phyloP scores from a whole-genome alignment of 208 protist species.

The Zelonia costaricensis region DNA sequence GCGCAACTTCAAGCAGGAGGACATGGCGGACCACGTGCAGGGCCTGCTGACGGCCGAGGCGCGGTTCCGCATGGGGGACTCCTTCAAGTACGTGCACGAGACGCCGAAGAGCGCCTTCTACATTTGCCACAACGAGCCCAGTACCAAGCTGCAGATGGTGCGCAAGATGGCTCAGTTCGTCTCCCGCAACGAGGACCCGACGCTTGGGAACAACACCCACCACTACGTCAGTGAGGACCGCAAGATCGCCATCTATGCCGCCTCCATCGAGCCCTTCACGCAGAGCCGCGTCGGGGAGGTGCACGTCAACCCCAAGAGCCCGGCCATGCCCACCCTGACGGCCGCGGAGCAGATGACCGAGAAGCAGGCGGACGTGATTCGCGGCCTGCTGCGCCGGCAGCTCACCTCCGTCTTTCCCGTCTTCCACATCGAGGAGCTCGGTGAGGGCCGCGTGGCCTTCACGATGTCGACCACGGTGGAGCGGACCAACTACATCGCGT shows the following conservation, averaged over 20 bases:
- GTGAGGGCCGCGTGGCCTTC: slow-evolving; percentile 45
- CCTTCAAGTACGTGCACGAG: slow-evolving; percentile 73
- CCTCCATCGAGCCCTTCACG: slow-evolving; percentile 45
- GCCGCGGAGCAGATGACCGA: slow-evolving; percentile 39
- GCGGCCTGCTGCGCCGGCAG: slow-evolving; percentile 66
- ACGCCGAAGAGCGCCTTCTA: slow-evolving; percentile 56
- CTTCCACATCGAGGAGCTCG: slow-evolving; percentile 33
- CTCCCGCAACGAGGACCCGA: slow-evolving; percentile 18
- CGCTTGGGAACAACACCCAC: slow-evolving; percentile 43
- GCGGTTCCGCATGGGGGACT: slow-evolving; percentile 44
- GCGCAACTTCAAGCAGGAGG: slow-evolving; percentile 42
- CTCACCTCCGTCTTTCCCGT: slow-evolving; percentile 60
- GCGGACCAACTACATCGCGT: slow-evolving; percentile 59
- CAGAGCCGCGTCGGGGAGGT: slow-evolving; percentile 27
- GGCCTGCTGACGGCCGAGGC: slow-evolving; percentile 69
- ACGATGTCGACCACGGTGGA: slow-evolving; percentile 72
- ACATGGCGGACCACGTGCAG: slow-evolving; percentile 55
- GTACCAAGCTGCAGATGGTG: slow-evolving; percentile 48
- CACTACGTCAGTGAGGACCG: slow-evolving; percentile 64
- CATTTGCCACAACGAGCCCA: slow-evolving; percentile 60
- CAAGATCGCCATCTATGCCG: slow-evolving; percentile 60
- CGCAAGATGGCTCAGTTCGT: slow-evolving; percentile 63
- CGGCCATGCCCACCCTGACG: slow-evolving; percentile 31
- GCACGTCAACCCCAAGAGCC: slow-evolving; percentile 48
- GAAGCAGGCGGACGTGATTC: slow-evolving; percentile 48